A percentile compares a stretch with the other conserved stretches of the same genome.
phyloP scores from a whole-genome alignment of 1,139 yeast species.

The Suhomyces yuchorum region DNA sequence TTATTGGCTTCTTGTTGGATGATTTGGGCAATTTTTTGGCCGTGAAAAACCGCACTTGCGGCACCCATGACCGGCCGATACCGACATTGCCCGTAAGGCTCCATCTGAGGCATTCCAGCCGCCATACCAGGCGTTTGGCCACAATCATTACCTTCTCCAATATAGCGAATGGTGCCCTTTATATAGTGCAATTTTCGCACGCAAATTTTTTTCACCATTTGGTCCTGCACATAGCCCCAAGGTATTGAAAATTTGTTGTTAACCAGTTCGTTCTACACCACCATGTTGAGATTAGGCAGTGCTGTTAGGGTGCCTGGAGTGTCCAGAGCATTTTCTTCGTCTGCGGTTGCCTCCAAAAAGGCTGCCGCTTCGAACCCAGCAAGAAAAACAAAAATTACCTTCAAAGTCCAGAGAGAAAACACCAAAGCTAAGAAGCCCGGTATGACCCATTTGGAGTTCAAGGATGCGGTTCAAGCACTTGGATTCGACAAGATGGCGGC shows the following conservation, averaged over 20 bases:
- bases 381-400: conserved; percentile 15
- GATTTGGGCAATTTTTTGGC: background rate
- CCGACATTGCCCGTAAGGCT: background rate
- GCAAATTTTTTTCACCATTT: conserved; percentile 2
- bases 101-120: background rate
- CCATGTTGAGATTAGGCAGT: conserved; percentile 18
- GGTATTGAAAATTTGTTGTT: conserved; percentile 5
- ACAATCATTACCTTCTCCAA: background rate
- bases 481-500: conserved; percentile 38
- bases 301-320: conserved; percentile 1
- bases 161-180: background rate
- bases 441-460: conserved; percentile 46
- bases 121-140: conserved; percentile 1
- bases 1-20: background rate
- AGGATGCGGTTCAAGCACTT: conserved; percentile 42
- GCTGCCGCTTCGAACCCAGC: conserved; percentile 15
- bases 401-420: conserved; percentile 15
- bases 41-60: background rate
- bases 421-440: conserved; percentile 41
- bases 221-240: conserved; percentile 6
- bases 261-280: conserved; percentile 1
- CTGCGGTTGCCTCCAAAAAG: conserved; percentile 6
- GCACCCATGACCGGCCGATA: background rate
- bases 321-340: conserved; percentile 13
- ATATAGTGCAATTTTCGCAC: conserved; percentile 4